Evolutionary conservation across 768 basidiomycete species (phyloP).

Genomic region (Stropharia rugosoannulata): DNA sequence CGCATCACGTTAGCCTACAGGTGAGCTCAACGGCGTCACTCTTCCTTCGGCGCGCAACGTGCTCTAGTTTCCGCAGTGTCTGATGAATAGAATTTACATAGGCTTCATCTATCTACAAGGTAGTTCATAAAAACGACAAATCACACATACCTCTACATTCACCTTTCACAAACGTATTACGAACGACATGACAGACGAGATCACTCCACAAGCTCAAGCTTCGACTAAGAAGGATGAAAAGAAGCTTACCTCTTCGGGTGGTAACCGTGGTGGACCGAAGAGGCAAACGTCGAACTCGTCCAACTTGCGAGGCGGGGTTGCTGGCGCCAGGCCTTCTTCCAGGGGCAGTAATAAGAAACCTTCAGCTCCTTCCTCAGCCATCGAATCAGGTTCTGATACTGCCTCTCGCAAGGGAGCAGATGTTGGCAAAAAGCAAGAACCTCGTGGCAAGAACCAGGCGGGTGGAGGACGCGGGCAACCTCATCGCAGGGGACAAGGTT

Average conservation of each 20-base stretch:
- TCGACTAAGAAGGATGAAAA: slow-evolving; percentile 72
- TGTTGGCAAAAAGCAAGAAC: slow-evolving; percentile 53
- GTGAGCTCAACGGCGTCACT: slow-evolving; percentile 27
- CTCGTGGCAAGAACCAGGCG: slow-evolving; percentile 53
- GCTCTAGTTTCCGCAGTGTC: slow-evolving; percentile 3
- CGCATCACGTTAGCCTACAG: slow-evolving; percentile 40
- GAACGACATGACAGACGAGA: slow-evolving; percentile 90
- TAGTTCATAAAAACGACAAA: slow-evolving; percentile 34
- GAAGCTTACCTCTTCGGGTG: slow-evolving; percentile 51
- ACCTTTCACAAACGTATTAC: slow-evolving; percentile 53
- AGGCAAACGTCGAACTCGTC: slow-evolving; percentile 53
- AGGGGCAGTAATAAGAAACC: slow-evolving; percentile 66
- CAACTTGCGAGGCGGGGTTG: slow-evolving; percentile 41
- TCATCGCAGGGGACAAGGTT: slow-evolving; percentile 58
- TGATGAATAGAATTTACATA: slow-evolving; percentile 7
- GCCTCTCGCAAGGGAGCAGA: slow-evolving; percentile 58
- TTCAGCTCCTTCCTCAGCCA: slow-evolving; percentile 34
- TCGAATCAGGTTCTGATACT: slow-evolving; percentile 77
- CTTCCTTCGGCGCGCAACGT: slow-evolving; percentile 7
- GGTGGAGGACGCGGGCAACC: slow-evolving; percentile 44
- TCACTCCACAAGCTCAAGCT: slow-evolving; percentile 55
- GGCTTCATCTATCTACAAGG: slow-evolving; percentile 8
- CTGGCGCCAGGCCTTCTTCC: slow-evolving; percentile 59
- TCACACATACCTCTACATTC: slow-evolving; percentile 49
- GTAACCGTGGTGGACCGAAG: slow-evolving; percentile 53